Conservation (phyloP, 805 yeast genomes). For the Brettanomyces bruxellensis region DNA sequence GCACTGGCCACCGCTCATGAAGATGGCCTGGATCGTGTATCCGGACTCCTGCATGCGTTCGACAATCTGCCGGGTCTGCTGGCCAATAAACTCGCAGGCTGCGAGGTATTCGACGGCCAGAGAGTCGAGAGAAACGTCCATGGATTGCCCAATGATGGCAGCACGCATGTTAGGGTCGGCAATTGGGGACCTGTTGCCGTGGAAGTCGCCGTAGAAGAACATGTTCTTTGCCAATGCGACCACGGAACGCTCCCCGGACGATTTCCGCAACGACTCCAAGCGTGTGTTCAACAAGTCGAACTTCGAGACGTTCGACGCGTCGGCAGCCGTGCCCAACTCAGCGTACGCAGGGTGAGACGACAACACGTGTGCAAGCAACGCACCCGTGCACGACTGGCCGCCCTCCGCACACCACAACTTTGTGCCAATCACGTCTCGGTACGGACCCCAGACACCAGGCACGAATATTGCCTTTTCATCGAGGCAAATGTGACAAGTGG, state of each 20-base stretch:
- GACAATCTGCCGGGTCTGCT: constrained; percentile 92
- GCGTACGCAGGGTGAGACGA: constrained; percentile 82
- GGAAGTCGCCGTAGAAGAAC: constrained; percentile 92
- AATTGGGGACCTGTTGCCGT: constrained; percentile 96
- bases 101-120: constrained; percentile 81
- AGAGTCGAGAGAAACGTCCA: constrained; percentile 81
- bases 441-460: constrained; percentile 98
- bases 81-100: constrained; percentile 96
- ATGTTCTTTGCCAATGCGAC: constrained; percentile 74
- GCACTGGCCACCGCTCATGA: constrained; percentile 95
- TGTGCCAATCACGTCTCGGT: constrained; percentile 84
- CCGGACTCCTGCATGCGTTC: constrained; percentile 78
- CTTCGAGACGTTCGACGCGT: constrained; percentile 58
- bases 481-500: constrained; percentile 91
- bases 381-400: constrained; percentile 98
- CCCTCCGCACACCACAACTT: constrained; percentile 96
- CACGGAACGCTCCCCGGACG: constrained; percentile 56
- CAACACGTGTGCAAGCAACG: constrained; percentile 78
- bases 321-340: constrained; percentile 60
- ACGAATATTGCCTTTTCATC: constrained; percentile 82
- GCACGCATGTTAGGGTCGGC: constrained; percentile 95
- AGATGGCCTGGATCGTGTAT: constrained; percentile 65
- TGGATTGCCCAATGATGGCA: constrained; percentile 81
- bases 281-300: constrained; percentile 77
- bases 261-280: constrained; percentile 56